Base-by-base conservation (phyloP, 2,329 filamentous ascomycete genomes). In the Atkinsonella hypoxylon region DNA sequence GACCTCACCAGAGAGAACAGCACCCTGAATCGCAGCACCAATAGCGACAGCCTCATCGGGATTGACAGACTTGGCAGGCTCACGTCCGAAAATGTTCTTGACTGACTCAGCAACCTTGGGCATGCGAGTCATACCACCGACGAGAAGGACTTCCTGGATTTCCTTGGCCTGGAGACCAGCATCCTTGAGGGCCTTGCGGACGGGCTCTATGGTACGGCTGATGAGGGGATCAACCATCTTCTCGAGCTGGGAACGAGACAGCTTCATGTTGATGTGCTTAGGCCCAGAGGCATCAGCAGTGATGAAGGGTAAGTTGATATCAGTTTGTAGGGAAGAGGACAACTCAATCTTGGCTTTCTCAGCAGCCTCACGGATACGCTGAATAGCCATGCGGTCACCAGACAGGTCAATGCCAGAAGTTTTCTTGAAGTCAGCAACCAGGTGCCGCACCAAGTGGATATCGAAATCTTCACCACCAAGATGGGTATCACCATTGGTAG, bases 271-370 rank as follows among this genome's bases (percentile, higher is more conserved):
- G 75, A 97, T 96, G 80, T 97, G 91, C 82, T 96, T 95, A 60
- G 91, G 91, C 62, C 91, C 93, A 53, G 87, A 93, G 55, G 90
- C 81, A 67, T 96, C 90, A 63, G 91, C 91, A 68, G 90, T 95
- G 74, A 97, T 96, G 82, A 97, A 97, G 59, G 91, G 91, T 66
- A 97, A 82, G 79, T 95, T 95, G 75, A 97, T 96, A 66, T 96
- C 91, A 60, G 91, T 97, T 72, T 95, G 88, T 60, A 90, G 81
- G 52, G 90, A 90, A 34, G 90, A 96, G 12, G 91, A 97, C 60
- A 97, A 78, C 76, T 96, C 91, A 64, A 96, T 96, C 88, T 97
- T 97, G 67, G 91, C 91, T 83, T 96, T 96, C 81, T 97, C 91
- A 61, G 90, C 89, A 61, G 90, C 91, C 77, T 96, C 91, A 75